Conservation (phyloP, 305 asterid species). For the Fraxinus platypoda region DNA sequence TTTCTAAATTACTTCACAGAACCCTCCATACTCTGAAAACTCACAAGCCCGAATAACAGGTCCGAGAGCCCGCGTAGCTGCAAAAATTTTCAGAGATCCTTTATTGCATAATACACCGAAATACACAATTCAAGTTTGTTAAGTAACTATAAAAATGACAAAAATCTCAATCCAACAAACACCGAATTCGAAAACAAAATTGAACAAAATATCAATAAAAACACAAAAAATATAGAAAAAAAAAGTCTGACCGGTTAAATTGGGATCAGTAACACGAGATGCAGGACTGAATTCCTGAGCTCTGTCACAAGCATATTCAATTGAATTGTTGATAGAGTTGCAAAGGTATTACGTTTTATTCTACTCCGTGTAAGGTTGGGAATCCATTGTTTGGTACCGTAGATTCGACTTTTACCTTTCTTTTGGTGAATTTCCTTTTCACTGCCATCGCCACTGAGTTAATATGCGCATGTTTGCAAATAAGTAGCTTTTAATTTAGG, state of each 20-base stretch:
- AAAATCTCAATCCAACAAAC: background rate
- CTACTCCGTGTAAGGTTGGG: background rate
- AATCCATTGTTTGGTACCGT: background rate
- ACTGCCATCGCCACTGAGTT: background rate
- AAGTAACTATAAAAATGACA: slow-evolving; percentile 1
- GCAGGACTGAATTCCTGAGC: slow-evolving; percentile 7
- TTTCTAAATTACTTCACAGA: slow-evolving; percentile 6
- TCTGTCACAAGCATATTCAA: background rate
- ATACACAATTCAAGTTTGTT: slow-evolving; percentile 2
- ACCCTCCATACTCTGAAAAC: slow-evolving; percentile 12
- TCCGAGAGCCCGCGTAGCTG: background rate
- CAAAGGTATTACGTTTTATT: background rate
- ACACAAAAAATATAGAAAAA: background rate
- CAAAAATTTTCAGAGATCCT: background rate
- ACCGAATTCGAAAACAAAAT: background rate
- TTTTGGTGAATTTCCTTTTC: background rate
- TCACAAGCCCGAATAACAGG: background rate
- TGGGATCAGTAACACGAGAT: slow-evolving; percentile 12
- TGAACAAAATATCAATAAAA: background rate
- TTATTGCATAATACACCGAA: slow-evolving; percentile 1
- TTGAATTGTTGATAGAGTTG: background rate
- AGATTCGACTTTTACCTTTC: background rate
- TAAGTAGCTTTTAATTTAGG: background rate
- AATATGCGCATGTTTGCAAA: background rate
- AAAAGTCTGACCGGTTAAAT: slow-evolving; percentile 8